Conservation (phyloP, 176 grass and related monocot species). For the Aegilops umbellulata region DNA sequence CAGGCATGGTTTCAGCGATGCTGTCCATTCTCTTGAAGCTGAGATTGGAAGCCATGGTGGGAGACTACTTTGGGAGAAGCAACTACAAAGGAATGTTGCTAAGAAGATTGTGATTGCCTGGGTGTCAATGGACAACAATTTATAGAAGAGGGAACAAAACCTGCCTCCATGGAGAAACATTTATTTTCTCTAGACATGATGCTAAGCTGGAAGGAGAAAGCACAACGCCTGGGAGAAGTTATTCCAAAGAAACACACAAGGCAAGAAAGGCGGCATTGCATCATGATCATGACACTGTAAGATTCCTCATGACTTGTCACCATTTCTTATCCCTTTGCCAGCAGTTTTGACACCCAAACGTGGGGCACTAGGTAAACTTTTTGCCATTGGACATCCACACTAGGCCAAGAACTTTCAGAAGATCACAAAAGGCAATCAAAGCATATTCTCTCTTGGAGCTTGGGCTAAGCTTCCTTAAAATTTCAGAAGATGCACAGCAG, state of each 20-base stretch:
- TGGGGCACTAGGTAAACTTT: neutral
- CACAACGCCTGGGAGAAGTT: conserved; percentile 57
- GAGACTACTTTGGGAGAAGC: neutral
- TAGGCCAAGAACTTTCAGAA: neutral
- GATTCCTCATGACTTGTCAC: conserved; percentile 31
- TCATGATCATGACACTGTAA: conserved; percentile 12
- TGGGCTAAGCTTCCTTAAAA: neutral
- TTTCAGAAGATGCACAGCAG: neutral
- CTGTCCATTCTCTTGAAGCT: conserved; percentile 87
- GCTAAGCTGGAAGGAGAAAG: conserved; percentile 46
- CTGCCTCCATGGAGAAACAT: conserved; percentile 30
- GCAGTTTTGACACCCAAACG: neutral
- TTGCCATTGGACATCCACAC: neutral
- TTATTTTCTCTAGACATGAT: conserved; percentile 33
- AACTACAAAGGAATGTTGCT: neutral
- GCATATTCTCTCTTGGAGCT: neutral
- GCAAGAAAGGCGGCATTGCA: conserved; percentile 61
- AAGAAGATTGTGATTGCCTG: conserved; percentile 30
- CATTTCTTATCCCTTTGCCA: conserved; percentile 7
- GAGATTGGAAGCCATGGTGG: conserved; percentile 47
- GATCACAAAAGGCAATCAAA: neutral
- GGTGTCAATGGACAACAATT: conserved; percentile 36
- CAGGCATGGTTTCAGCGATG: conserved; percentile 84
- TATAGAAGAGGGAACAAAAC: conserved; percentile 58
- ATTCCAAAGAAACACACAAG: conserved; percentile 62